Percentiles rank a stretch among this genome's conserved stretches.
Conservation (phyloP, 208 protist species). For the Wallacemonas sp. region DNA sequence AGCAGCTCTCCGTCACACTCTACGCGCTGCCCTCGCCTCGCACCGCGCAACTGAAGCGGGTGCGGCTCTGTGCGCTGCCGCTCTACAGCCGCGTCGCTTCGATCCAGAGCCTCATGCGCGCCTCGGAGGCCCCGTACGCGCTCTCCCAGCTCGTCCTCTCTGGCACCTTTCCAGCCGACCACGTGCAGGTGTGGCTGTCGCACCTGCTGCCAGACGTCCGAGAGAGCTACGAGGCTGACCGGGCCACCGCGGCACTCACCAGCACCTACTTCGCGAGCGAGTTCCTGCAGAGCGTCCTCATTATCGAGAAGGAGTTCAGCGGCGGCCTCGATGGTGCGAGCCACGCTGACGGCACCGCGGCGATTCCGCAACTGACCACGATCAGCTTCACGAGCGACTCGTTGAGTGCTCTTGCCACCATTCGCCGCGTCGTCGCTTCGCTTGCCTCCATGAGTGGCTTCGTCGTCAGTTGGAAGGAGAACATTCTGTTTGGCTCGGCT, state of each 20-base stretch:
- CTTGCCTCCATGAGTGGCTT: constrained; percentile 24
- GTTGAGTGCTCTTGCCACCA: constrained; percentile 35
- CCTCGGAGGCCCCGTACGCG: constrained; percentile 16
- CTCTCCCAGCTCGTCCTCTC: constrained; percentile 53
- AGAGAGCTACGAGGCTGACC: constrained; percentile 33
- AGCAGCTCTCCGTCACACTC: constrained; percentile 36
- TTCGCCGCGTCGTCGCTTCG: constrained; percentile 27
- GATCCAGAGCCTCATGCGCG: constrained; percentile 16
- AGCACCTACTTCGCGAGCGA: constrained; percentile 45
- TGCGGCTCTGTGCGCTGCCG: constrained; percentile 56
- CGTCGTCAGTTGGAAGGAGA: constrained; percentile 29
- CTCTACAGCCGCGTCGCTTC: constrained; percentile 63
- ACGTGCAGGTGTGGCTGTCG: constrained; percentile 62
- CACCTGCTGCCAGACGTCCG: constrained; percentile 56
- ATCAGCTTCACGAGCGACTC: constrained; percentile 54
- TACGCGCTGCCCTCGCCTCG: constrained; percentile 52
- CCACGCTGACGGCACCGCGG: not conserved
- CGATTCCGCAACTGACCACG: not conserved
- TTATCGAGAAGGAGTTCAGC: constrained; percentile 29
- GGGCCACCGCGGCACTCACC: constrained; percentile 9
- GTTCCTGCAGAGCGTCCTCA: constrained; percentile 46
- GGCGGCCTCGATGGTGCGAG: constrained; percentile 18
- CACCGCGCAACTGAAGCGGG: constrained; percentile 66
- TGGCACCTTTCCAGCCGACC: constrained; percentile 36
- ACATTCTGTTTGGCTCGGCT: constrained; percentile 41